A percentile compares a stretch with the other conserved stretches of the same genome.
Evolutionary conservation across 495 filamentous ascomycete species (phyloP).

Genomic region (Talaromyces stipitatus): DNA sequence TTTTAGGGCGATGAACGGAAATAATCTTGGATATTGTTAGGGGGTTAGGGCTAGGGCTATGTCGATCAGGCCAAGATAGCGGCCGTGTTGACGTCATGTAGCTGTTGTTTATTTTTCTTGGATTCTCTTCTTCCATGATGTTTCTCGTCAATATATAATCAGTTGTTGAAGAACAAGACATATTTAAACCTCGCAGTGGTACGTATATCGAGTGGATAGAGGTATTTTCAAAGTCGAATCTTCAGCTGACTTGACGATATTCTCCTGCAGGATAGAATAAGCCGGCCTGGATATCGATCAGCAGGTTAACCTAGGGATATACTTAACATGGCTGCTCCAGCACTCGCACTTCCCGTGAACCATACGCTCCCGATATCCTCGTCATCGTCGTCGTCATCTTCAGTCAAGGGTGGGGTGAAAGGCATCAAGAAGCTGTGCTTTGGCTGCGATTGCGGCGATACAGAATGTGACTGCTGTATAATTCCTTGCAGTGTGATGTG

Average conservation of each 20-base stretch:
- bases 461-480: constrained; percentile 38
- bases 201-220: background rate
- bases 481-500: constrained; percentile 33
- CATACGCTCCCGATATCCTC: constrained; percentile 25
- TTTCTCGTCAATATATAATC: background rate
- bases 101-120: background rate
- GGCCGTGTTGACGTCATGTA: background rate
- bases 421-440: constrained; percentile 36
- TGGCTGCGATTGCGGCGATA: constrained; percentile 36
- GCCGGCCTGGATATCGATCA: background rate
- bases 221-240: background rate
- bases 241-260: background rate
- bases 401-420: constrained; percentile 35
- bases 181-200: background rate
- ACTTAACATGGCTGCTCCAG: background rate
- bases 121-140: background rate
- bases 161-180: background rate
- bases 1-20: no score
- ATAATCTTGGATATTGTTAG: no score
- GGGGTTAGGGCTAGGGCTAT: background rate
- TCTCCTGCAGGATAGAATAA: background rate
- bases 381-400: constrained; percentile 14
- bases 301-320: background rate
- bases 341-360: constrained; percentile 14
- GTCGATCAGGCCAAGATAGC: background rate